These are phyloP conservation scores for Eimeria praecox DNA, from an alignment of 169 alveolate genomes.

Conservation along the genomic window DNA sequence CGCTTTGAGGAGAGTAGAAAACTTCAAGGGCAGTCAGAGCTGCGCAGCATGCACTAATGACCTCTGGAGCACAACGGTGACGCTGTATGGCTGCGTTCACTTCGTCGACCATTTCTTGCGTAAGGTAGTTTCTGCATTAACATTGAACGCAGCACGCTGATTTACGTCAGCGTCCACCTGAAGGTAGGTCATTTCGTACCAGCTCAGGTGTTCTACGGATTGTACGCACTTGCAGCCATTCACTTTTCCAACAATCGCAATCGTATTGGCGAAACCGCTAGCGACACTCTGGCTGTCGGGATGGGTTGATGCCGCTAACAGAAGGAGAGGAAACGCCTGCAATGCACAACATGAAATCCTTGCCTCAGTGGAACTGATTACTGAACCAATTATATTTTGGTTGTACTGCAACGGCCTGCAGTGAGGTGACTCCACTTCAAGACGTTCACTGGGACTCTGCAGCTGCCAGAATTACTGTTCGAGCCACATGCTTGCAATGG, in stretches of 20 bases:
- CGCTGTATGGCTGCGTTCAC: conserved; percentile 62
- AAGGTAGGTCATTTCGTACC: neutral
- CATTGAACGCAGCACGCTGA: neutral
- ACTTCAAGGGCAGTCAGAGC: conserved; percentile 76
- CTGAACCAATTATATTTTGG: neutral
- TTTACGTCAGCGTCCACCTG: neutral
- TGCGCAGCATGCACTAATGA: conserved; percentile 76
- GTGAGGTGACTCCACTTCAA: no score
- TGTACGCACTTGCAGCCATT: conserved; percentile 60
- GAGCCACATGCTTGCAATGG: conserved; percentile 78
- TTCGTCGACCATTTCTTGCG: conserved; percentile 40
- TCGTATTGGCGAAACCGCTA: conserved; percentile 65
- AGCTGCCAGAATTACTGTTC: conserved; percentile 29
- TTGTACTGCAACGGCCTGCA: neutral
- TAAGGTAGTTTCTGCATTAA: conserved; percentile 33
- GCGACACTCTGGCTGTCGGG: conserved; percentile 76
- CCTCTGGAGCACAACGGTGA: conserved; percentile 78
- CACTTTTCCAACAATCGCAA: conserved; percentile 67
- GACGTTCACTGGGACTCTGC: conserved; percentile 1
- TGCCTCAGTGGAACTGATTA: neutral
- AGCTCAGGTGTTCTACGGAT: neutral
- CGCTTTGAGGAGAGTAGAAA: conserved; percentile 76
- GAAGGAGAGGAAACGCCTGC: conserved; percentile 72
- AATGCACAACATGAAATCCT: neutral
- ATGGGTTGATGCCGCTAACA: conserved; percentile 54